Evolutionary conservation across 108 stramenopile genomes (phyloP), one percentile per base, ranked within the genome.

Genomic region (Pseudonitzschia multistriata): DNA sequence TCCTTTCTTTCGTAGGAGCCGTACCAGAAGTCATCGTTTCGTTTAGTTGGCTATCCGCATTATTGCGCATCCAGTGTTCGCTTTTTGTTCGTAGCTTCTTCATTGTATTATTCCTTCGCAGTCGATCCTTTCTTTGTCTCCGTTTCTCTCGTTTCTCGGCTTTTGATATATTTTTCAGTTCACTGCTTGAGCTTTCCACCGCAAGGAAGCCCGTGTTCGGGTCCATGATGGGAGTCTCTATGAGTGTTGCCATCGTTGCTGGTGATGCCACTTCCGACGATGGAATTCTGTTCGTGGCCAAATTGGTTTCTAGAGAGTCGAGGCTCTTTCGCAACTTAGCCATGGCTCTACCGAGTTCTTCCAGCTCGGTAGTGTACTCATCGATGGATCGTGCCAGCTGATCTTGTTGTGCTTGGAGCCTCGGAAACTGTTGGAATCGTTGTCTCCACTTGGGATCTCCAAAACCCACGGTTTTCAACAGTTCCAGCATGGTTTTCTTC

Each of bases 381-480:
- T 47, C 30, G 5, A 69, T 55, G 19, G 45, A 17, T 13, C 25
- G 3, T 29, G 48, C 27, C 42, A 53, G 19, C 49, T 64, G 31
- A 1, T 65, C 28, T 30, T 76, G 47, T 45, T 42, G 11, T 14
- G 17, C 36, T 65, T 19, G 52, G 60, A 67, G 11, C 48, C 36
- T 14, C 49, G 25, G 50, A 62, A 81, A 71, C 47, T 62, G 61
- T 8, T 81, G 83, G 67, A 60, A 82, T n/a, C 54, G 62, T 31
- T 78, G 79, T 42, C 71, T 60, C 56, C 56, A 82, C n/a, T 45
- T 22, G 13, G 71, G 53, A 67, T 87, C 74, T n/a, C 68, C 59
- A 74, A 87, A 87, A 37, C 77, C 83, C 17, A 60, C 73, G 21
- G 71, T 30, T 5, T 36, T 40, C 22, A 87, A 66, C 60, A 70